A percentile compares a stretch with the other conserved stretches of the same genome.
Evolutionary conservation across 371 early-diverging fungal species (phyloP).

Genomic region (Choanephora cucurbitarum): DNA sequence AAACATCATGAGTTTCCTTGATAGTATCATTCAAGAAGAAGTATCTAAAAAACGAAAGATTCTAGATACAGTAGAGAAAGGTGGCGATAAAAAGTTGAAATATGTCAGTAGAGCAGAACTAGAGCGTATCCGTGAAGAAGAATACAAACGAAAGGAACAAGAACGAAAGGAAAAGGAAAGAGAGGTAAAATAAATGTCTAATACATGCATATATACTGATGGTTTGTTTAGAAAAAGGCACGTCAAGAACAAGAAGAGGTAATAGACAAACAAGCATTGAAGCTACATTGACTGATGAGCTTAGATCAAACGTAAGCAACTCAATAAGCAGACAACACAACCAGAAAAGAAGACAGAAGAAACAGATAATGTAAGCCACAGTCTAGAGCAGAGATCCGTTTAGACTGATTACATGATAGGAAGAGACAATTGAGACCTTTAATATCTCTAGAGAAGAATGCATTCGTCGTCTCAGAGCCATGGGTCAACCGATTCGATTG

Average conservation of each 20-base stretch:
- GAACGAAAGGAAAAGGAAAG: conserved; percentile 55
- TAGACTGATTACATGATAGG: conserved; percentile 16
- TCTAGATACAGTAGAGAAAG: conserved; percentile 39
- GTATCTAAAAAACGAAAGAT: conserved; percentile 69
- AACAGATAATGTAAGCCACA: conserved; percentile 16
- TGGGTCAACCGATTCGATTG: conserved; percentile 89
- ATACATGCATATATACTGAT: too few relatives aligned
- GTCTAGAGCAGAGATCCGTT: background rate
- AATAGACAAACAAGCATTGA: background rate
- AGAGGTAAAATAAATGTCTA: too few relatives aligned
- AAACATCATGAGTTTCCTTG: conserved; percentile 62
- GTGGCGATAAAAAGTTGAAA: conserved; percentile 56
- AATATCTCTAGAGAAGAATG: conserved; percentile 83
- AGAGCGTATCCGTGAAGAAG: conserved; percentile 69
- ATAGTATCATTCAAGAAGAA: conserved; percentile 63
- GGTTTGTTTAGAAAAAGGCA: conserved; percentile 50
- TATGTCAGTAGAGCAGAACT: conserved; percentile 79
- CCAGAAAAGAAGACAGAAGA: conserved; percentile 20
- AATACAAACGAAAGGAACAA: conserved; percentile 60
- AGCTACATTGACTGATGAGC: too few relatives aligned
- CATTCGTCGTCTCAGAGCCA: conserved; percentile 80
- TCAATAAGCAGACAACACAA: conserved; percentile 26
- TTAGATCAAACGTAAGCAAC: conserved; percentile 28
- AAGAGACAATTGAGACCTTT: conserved; percentile 41
- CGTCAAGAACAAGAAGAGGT: conserved; percentile 34